Conservation (phyloP, 2,329 filamentous ascomycete genomes). For the Exophiala bonariae region DNA sequence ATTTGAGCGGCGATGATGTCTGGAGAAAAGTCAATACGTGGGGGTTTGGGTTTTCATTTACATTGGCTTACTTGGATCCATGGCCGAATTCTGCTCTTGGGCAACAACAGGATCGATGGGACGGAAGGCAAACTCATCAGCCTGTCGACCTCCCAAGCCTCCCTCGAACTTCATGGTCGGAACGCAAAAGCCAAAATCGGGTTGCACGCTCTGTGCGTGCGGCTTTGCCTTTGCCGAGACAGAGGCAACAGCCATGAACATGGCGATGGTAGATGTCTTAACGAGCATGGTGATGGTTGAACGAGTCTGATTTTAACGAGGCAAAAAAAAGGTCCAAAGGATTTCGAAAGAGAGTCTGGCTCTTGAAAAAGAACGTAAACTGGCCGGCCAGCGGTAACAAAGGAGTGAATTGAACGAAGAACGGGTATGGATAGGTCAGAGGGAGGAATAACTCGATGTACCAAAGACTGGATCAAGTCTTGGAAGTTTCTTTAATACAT, state of each 20-base stretch:
- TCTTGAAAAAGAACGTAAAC: constrained; percentile 9
- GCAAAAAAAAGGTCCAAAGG: constrained; percentile 3
- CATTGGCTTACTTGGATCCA: constrained; percentile 56
- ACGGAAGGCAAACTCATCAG: constrained; percentile 67
- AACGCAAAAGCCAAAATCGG: constrained; percentile 51
- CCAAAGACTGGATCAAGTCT: constrained; percentile 11
- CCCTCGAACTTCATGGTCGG: constrained; percentile 60
- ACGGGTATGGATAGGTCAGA: constrained; percentile 7
- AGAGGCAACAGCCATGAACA: constrained; percentile 17
- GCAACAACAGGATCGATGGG: constrained; percentile 62
- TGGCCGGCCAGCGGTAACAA: constrained; percentile 25
- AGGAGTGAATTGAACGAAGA: constrained; percentile 8
- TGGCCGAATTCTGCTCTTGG: constrained; percentile 62
- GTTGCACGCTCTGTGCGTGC: constrained; percentile 29
- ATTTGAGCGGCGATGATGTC: constrained; percentile 72
- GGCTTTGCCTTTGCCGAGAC: constrained; percentile 21
- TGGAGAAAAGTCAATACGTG: background rate
- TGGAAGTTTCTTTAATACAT: constrained; percentile 21
- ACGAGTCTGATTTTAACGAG: too few relatives aligned
- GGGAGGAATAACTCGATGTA: constrained; percentile 7
- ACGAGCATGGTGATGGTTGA: constrained; percentile 21
- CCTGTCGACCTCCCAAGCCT: constrained; percentile 52
- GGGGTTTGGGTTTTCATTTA: too few relatives aligned
- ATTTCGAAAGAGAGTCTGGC: constrained; percentile 1
- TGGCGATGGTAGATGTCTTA: constrained; percentile 17